These are phyloP conservation scores for Cercospora sp. DNA, from an alignment of 2,329 filamentous ascomycete genomes.

Conservation along the genomic window DNA sequence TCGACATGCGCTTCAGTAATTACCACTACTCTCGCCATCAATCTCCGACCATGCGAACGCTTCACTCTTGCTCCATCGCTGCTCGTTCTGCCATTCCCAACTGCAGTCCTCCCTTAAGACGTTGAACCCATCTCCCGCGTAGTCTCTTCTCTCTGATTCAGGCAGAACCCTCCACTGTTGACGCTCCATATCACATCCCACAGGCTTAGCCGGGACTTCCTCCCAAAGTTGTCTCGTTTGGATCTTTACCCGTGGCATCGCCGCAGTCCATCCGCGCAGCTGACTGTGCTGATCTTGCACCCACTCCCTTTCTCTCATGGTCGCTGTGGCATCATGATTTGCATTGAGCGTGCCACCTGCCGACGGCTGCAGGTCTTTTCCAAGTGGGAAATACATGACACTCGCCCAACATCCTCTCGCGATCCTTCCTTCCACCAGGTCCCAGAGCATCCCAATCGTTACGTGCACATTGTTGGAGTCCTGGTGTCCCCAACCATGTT, in stretches of 20 bases:
- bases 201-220: not conserved
- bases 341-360: not conserved
- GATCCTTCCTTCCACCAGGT: not conserved
- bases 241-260: not conserved
- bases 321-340: not conserved
- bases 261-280: not conserved
- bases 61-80: slow-evolving; percentile 2
- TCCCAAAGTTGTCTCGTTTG: not conserved
- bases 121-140: not conserved
- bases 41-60: not conserved
- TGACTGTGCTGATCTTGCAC: not conserved
- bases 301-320: not conserved
- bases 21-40: slow-evolving; percentile 2
- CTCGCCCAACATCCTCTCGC: not conserved
- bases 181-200: slow-evolving; percentile 1
- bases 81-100: not conserved
- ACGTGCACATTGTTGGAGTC: not conserved
- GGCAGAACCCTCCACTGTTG: not conserved
- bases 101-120: slow-evolving; percentile 3
- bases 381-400: not conserved
- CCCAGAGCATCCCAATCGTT: slow-evolving; percentile 1
- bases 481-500: slow-evolving; percentile 2
- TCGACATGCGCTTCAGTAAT: not conserved
- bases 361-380: not conserved
- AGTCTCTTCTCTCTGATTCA: not conserved